These are phyloP conservation scores for Candida arabinofermentans DNA, from an alignment of 805 yeast species.

Conservation along the genomic window DNA sequence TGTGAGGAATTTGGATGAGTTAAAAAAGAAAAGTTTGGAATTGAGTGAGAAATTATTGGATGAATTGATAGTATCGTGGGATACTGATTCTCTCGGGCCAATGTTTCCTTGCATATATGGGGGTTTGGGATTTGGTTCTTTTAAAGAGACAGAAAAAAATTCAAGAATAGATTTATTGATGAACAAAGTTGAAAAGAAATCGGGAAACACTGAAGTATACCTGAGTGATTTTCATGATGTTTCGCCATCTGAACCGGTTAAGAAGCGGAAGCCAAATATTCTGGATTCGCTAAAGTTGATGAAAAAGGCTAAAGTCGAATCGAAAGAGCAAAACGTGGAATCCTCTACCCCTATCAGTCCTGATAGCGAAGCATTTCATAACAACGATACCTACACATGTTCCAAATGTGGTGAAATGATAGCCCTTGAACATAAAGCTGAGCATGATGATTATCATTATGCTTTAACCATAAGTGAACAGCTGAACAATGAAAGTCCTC, in stretches of 20 bases:
- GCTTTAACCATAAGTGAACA: slow-evolving; percentile 20
- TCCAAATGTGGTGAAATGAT: slow-evolving; percentile 12
- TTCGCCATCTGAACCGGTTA: neutral
- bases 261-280: slow-evolving; percentile 1
- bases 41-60: slow-evolving; percentile 18
- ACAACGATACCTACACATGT: slow-evolving; percentile 10
- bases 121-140: slow-evolving; percentile 50
- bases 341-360: neutral
- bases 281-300: slow-evolving; percentile 1
- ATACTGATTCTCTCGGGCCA: slow-evolving; percentile 16
- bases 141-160: slow-evolving; percentile 37
- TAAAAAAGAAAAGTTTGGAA: slow-evolving; percentile 26
- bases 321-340: neutral
- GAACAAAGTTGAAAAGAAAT: neutral
- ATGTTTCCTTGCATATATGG: slow-evolving; percentile 49
- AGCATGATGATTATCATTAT: slow-evolving; percentile 29
- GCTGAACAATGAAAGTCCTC: too few species aligned
- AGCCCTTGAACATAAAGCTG: slow-evolving; percentile 4
- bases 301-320: neutral
- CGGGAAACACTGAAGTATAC: neutral
- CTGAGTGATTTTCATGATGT: neutral
- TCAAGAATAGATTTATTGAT: slow-evolving; percentile 25
- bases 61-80: slow-evolving; percentile 25
- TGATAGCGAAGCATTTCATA: too few species aligned
- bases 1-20: slow-evolving; percentile 34